phyloP scores from a whole-genome alignment of 179 eudicot species.

The Silene coronaria region DNA sequence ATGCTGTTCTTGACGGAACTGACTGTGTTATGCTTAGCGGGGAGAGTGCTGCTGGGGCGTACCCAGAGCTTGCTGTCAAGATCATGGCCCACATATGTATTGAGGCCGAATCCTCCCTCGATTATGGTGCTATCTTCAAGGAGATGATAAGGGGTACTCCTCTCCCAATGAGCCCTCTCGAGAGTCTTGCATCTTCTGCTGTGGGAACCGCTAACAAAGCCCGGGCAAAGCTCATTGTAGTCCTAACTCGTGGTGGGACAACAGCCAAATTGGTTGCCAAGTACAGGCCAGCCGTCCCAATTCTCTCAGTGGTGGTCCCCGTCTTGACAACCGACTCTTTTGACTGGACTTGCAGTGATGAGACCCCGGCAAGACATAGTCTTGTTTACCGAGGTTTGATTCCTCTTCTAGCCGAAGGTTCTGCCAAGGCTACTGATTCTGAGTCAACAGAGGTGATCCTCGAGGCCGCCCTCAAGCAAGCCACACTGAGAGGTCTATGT shows the following conservation, averaged over 20 bases:
- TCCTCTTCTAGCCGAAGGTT: constrained; percentile 40
- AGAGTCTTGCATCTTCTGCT: constrained; percentile 47
- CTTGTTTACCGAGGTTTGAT: constrained; percentile 39
- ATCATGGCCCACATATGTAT: constrained; percentile 45
- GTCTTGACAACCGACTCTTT: constrained; percentile 30
- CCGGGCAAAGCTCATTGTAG: constrained; percentile 39
- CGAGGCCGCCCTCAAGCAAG: constrained; percentile 34
- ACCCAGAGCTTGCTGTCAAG: constrained; percentile 44
- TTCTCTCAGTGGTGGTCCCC: constrained; percentile 38
- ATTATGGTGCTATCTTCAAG: constrained; percentile 35
- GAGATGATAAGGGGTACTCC: constrained; percentile 44
- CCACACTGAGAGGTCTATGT: constrained; percentile 31
- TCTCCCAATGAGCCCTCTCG: constrained; percentile 49
- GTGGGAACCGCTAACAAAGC: constrained; percentile 43
- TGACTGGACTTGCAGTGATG: constrained; percentile 47
- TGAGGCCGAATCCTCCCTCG: constrained; percentile 43
- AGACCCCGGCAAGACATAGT: constrained; percentile 43
- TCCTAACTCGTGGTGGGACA: constrained; percentile 43
- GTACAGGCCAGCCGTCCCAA: constrained; percentile 36
- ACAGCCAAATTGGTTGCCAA: constrained; percentile 41
- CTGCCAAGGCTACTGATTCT: constrained; percentile 42
- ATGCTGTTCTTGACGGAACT: constrained; percentile 39
- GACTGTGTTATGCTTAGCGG: constrained; percentile 48
- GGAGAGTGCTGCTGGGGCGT: constrained; percentile 49
- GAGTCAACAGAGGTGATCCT: constrained; percentile 35